These are phyloP conservation scores for Infundibulicybe gibba DNA, from an alignment of 768 basidiomycete genomes.

Conservation along the genomic window DNA sequence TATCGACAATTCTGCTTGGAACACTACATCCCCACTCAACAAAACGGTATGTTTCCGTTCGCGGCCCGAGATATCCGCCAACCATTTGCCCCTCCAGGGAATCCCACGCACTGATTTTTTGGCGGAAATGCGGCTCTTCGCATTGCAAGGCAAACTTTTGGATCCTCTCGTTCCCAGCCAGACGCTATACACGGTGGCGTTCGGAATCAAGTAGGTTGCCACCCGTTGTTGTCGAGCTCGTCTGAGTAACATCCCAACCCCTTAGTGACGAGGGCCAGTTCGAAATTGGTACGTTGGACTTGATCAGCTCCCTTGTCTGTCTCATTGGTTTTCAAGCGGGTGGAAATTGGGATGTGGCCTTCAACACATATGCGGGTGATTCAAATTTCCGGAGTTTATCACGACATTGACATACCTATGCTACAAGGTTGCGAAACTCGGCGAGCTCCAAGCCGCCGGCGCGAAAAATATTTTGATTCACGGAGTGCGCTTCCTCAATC, in stretches of 20 bases:
- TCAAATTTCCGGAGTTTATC: neutral
- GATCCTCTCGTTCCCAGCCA: constrained; percentile 20
- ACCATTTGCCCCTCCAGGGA: constrained; percentile 5
- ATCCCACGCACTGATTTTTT: constrained; percentile 23
- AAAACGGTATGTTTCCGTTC: constrained; percentile 11
- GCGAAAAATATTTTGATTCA: constrained; percentile 27
- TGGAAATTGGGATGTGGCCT: constrained; percentile 17
- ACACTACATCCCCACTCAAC: constrained; percentile 24
- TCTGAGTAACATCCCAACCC: neutral
- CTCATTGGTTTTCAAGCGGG: constrained; percentile 11
- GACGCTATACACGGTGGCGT: constrained; percentile 24
- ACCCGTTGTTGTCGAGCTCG: neutral
- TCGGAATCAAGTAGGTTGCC: constrained; percentile 26
- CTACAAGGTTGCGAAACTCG: constrained; percentile 19
- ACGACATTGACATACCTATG: neutral
- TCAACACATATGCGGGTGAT: constrained; percentile 16
- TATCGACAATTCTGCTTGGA: constrained; percentile 28
- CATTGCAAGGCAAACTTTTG: constrained; percentile 23
- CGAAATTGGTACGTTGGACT: constrained; percentile 11
- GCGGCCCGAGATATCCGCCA: neutral
- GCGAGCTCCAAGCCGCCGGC: constrained; percentile 23
- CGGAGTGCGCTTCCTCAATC: constrained; percentile 11
- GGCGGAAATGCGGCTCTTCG: constrained; percentile 20
- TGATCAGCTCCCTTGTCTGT: neutral
- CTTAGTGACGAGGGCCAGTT: constrained; percentile 22